Evolutionary conservation across 768 basidiomycete genomes (phyloP).

Genomic region (Tulasnella sp.): DNA sequence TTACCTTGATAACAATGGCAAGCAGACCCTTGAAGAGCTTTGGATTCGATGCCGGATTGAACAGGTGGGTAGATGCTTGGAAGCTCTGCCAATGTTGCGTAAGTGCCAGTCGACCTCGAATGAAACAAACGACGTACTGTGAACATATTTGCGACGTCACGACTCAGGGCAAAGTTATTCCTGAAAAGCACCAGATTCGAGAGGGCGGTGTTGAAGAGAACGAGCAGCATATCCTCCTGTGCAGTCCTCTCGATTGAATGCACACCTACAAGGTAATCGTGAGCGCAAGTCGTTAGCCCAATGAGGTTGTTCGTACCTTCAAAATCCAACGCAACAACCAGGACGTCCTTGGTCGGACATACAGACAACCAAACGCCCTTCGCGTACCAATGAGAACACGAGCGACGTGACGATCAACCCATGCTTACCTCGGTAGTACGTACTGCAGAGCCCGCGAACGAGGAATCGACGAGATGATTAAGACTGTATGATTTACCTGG

Average conservation of each 20-base stretch:
- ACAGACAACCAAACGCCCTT: slow-evolving; percentile 60
- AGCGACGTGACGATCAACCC: background rate
- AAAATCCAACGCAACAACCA: slow-evolving; percentile 51
- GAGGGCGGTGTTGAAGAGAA: slow-evolving; percentile 52
- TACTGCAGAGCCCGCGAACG: slow-evolving; percentile 42
- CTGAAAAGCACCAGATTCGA: slow-evolving; percentile 53
- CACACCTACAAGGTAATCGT: slow-evolving; percentile 37
- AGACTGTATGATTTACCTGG: slow-evolving; percentile 49
- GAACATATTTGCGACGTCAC: slow-evolving; percentile 49
- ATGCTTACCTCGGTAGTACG: slow-evolving; percentile 11
- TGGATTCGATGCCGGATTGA: slow-evolving; percentile 48
- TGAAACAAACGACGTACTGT: slow-evolving; percentile 37
- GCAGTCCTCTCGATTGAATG: slow-evolving; percentile 51
- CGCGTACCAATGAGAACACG: background rate
- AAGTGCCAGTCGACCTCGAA: slow-evolving; percentile 20
- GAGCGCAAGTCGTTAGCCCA: too few species aligned
- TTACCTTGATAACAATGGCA: slow-evolving; percentile 53
- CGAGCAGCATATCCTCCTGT: slow-evolving; percentile 51
- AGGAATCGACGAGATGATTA: slow-evolving; percentile 51
- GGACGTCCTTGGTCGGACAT: slow-evolving; percentile 41
- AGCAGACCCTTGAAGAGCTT: slow-evolving; percentile 46
- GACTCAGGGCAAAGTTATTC: slow-evolving; percentile 50
- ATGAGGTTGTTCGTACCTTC: slow-evolving; percentile 36
- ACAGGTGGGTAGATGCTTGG: slow-evolving; percentile 27
- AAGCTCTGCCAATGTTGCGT: slow-evolving; percentile 16